Conservation (phyloP, 768 basidiomycete species). For the Panaeolus cyanescens region DNA sequence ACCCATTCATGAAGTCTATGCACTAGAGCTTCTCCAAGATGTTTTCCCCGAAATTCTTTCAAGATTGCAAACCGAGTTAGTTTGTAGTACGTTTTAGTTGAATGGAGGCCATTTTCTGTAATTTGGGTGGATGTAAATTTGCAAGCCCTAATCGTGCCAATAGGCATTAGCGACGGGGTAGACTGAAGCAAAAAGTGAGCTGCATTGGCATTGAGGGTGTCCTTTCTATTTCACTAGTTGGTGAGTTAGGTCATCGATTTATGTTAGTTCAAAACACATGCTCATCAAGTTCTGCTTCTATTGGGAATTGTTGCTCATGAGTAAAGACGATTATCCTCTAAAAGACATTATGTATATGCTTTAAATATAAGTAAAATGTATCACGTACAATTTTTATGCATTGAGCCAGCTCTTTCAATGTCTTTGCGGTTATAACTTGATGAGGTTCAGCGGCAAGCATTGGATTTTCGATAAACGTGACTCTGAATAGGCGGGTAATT, state of each 20-base stretch:
- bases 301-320: constrained; percentile 68
- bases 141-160: constrained; percentile 69
- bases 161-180: constrained; percentile 55
- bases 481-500: not conserved
- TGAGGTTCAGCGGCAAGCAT: constrained; percentile 37
- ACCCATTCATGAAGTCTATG: constrained; percentile 63
- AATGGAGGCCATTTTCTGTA: not conserved
- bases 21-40: constrained; percentile 71
- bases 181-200: constrained; percentile 76
- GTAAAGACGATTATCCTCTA: constrained; percentile 60
- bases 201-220: constrained; percentile 27
- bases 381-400: constrained; percentile 58
- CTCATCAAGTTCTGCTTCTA: constrained; percentile 79
- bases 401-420: constrained; percentile 55
- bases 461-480: constrained; percentile 4
- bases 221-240: not conserved
- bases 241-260: constrained; percentile 1
- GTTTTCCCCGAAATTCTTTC: constrained; percentile 60
- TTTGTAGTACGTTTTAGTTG: constrained; percentile 54
- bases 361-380: not conserved
- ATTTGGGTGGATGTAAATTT: constrained; percentile 15
- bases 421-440: constrained; percentile 56
- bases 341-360: not conserved
- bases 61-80: constrained; percentile 72
- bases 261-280: constrained; percentile 31